A percentile compares a stretch with the other conserved stretches of the same genome.
These are phyloP conservation scores for Aspergillus sp. DNA, from an alignment of 2,329 filamentous ascomycete genomes.

Conservation along the genomic window DNA sequence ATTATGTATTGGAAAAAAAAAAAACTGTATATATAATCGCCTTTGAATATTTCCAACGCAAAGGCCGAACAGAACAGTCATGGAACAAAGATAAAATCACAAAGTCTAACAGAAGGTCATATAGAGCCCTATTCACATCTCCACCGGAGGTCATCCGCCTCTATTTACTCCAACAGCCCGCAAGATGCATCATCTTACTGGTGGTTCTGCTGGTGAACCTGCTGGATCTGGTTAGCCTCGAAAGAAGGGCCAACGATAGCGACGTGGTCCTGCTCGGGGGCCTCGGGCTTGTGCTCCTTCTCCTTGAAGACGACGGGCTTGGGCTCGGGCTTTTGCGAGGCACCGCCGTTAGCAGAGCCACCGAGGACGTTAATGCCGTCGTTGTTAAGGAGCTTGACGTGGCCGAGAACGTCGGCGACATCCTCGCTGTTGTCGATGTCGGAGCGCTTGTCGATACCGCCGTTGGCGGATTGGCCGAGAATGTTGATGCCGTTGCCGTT, in stretches of 20 bases:
- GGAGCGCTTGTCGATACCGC: neutral
- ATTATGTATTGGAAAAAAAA: no score
- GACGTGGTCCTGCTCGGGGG: neutral
- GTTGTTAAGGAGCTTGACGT: neutral
- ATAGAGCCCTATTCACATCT: no score
- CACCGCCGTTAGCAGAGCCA: neutral
- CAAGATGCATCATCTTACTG: neutral
- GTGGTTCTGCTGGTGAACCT: neutral
- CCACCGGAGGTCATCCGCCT: no score
- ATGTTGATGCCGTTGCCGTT: neutral
- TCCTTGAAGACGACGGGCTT: neutral
- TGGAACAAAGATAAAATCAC: no score
- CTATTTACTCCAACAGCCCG: no score
- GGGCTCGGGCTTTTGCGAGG: neutral
- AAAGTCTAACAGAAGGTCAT: no score
- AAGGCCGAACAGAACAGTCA: no score
- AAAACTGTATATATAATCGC: no score
- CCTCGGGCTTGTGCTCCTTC: neutral
- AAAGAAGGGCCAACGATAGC: neutral
- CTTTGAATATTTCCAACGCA: no score
- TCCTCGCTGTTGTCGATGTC: neutral
- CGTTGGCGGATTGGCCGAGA: neutral
- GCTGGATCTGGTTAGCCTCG: neutral
- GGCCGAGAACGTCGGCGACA: neutral
- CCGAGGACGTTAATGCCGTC: neutral